A percentile compares a stretch with the other conserved stretches of the same genome.
Evolutionary conservation across 208 protist genomes (phyloP).

Genomic region (Sergeia podlipaevii): DNA sequence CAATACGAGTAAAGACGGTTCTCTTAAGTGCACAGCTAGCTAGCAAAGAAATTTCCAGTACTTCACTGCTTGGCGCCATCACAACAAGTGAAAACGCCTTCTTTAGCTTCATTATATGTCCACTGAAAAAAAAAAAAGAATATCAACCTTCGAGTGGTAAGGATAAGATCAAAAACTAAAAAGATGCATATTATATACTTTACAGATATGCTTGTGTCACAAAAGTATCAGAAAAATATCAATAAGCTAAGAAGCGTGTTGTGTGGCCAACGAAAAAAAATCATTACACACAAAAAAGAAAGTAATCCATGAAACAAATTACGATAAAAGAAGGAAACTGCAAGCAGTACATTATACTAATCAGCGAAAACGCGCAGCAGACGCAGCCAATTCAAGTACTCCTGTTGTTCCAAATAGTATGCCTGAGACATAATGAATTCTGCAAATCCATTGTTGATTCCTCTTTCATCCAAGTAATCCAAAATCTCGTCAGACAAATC

Average conservation of each 20-base stretch:
- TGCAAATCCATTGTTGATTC: constrained; percentile 84
- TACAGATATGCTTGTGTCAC: no score
- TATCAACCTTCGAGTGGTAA: no score
- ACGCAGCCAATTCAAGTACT: constrained; percentile 80
- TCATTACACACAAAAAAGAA: not conserved
- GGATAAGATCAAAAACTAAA: constrained; percentile 3
- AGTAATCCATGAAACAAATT: not conserved
- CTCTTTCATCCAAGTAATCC: constrained; percentile 84
- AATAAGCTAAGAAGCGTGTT: no score
- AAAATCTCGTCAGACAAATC: constrained; percentile 86
- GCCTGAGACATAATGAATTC: constrained; percentile 84
- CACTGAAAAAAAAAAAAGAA: constrained; percentile 19
- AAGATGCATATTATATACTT: not conserved
- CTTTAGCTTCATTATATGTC: constrained; percentile 2
- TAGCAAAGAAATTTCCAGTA: not conserved
- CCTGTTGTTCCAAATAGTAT: constrained; percentile 76
- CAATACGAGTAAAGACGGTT: not conserved
- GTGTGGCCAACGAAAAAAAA: not conserved
- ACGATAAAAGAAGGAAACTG: not conserved
- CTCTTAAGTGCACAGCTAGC: no score
- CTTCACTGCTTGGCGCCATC: not conserved
- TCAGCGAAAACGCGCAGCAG: constrained; percentile 67
- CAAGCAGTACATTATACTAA: constrained; percentile 5
- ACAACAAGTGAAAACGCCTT: constrained; percentile 10
- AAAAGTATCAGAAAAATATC: no score